A percentile compares a stretch with the other conserved stretches of the same genome.
Conservation (phyloP, 192 early-diverging fungal species). For the Obelidium mucronatum region DNA sequence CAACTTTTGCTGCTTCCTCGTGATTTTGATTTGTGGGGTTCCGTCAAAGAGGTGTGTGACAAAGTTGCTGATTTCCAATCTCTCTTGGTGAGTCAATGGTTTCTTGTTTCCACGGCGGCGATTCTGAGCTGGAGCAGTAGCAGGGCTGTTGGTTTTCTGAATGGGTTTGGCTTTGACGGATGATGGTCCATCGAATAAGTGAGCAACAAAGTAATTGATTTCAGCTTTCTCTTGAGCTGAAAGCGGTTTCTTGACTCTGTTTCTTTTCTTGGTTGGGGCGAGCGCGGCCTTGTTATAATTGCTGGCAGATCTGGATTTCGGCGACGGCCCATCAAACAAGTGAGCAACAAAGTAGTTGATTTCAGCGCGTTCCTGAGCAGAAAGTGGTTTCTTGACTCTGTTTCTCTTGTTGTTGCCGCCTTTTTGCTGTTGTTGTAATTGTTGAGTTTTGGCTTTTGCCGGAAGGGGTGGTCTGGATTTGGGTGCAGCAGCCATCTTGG, state of each 20-base stretch:
- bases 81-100: neutral
- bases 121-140: neutral
- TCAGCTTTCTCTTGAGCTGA: neutral
- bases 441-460: conserved; percentile 1
- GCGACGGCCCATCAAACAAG: neutral
- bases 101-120: neutral
- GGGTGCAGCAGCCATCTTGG: neutral
- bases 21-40: neutral
- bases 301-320: neutral
- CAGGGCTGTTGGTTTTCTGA: no score
- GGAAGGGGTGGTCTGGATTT: neutral
- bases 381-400: neutral
- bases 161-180: no score
- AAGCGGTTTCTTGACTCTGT: neutral
- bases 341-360: neutral
- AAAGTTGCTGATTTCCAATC: neutral
- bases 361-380: neutral
- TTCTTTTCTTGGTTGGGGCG: no score
- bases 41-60: neutral
- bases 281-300: no score
- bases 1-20: neutral
- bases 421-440: neutral
- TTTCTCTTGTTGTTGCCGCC: neutral
- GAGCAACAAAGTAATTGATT: neutral
- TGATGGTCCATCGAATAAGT: neutral